Percentiles rank a stretch among this genome's conserved stretches.
These are phyloP conservation scores for Coemansia sp. DNA, from an alignment of 192 early-diverging fungal species.

Conservation along the genomic window DNA sequence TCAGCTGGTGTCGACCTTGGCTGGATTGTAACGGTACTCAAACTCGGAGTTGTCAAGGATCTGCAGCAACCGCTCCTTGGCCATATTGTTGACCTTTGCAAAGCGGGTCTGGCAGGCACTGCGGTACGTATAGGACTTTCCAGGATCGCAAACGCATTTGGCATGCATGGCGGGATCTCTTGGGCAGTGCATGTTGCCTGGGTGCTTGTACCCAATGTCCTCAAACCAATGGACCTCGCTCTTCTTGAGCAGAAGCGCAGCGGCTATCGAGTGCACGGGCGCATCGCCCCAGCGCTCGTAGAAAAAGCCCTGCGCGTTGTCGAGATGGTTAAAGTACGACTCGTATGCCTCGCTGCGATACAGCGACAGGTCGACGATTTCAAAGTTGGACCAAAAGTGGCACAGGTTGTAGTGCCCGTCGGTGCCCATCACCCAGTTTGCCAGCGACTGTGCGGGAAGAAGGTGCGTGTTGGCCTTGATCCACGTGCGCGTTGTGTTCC, in stretches of 20 bases:
- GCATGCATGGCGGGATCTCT: constrained; percentile 50
- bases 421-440: constrained; percentile 58
- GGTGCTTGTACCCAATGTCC: constrained; percentile 73
- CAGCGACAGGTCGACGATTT: constrained; percentile 64
- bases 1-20: neutral
- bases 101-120: constrained; percentile 53
- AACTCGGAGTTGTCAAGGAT: constrained; percentile 37
- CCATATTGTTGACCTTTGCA: constrained; percentile 52
- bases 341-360: constrained; percentile 58
- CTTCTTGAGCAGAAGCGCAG: constrained; percentile 60
- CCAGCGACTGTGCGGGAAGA: constrained; percentile 32
- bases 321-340: constrained; percentile 62
- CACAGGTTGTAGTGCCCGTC: constrained; percentile 67
- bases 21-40: constrained; percentile 20
- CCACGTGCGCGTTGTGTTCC: constrained; percentile 58
- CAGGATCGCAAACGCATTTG: constrained; percentile 48
- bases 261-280: constrained; percentile 70
- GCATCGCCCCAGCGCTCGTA: constrained; percentile 66
- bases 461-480: constrained; percentile 50
- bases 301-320: constrained; percentile 63
- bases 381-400: constrained; percentile 83
- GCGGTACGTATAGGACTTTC: constrained; percentile 48
- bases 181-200: constrained; percentile 71
- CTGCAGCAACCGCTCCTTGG: constrained; percentile 41
- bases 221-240: constrained; percentile 73